Evolutionary conservation across 1,139 yeast species (phyloP), one percentile per base, ranked within the genome.

Genomic region (Pichia sp.): DNA sequence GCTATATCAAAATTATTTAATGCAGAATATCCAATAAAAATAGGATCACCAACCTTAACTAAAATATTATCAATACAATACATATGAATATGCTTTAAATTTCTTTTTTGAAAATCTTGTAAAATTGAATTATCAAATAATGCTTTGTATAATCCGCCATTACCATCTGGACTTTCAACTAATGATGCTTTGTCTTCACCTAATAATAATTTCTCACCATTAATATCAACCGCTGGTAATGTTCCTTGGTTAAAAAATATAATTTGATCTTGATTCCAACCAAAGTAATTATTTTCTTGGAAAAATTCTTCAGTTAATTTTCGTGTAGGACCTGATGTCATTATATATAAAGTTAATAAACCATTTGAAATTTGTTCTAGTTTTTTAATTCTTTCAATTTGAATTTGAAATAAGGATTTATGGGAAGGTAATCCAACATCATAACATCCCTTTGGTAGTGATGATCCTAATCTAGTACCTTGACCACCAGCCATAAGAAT

Each of bases 401-500:
- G 99, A 48, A 94, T 76, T 66, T 89, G 96, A 68, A 92, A 94
- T 52, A 94, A 71, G 1, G 95, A 79, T 65, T 86, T 87, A 39
- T 75, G 73, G 1, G 96, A 86, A 1, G 97, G 97, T 46, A 94
- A 75, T 0, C 84, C 83, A 52, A 94, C 83, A 63, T 92, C 79
- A 66, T 79, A 92, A 68, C 97, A 90, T 1, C 99, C 99, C 68
- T 92, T 92, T 40, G 99, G 99, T 34, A 72, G 81, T 18, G 79
- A 70, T 1, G 96, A 87, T 1, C 98, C 98, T 50, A 92, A 73
- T 55, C 99, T 76, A 4, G 97, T 85, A 33, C 98, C 99, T 67
- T 92, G 98, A 48, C 99, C 99, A 50, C 98, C 99, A 9, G 98
- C 97, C 85, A 92, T 83, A 50, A 92, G 74, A 42, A 92, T 74